Evolutionary conservation across 345 rosid species (phyloP), one percentile per base, ranked within the genome.

Genomic region (Gossypium thurberi): DNA sequence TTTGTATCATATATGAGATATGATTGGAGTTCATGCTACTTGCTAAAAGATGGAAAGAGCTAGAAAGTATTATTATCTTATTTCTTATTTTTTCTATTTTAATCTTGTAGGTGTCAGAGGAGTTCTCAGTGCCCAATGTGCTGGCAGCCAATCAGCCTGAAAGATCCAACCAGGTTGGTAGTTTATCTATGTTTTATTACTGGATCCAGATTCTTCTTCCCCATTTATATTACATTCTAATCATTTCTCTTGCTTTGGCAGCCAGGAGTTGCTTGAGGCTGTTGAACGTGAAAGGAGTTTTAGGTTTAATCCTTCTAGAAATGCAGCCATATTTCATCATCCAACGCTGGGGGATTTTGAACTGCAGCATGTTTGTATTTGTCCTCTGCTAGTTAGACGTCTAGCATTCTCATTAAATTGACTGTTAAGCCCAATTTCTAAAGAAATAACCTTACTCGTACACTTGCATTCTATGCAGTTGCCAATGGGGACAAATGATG

Each of bases 121-220:
- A 95, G 99, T 74, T 92, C 99, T 44, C 97, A 92, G 70, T 95
- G 99, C 83, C 99, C 99, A 6, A 95, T 95, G 99, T 95, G 99
- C 70, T 91, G 96, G 97, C 99, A 92, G 76, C 75, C 98, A 15
- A 85, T 95, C 75, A 86, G 93, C 78, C 84, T 95, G 77, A 95
- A 95, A 85, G 99, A 95, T 76, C 90, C 97, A 26, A 82, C 88
- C 21, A 83, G 98, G 99, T 95, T 79, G 43, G 8, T 56, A 53
- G 64, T 52, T 42, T 59, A 17, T 48, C 48, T 43, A 20, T 42
- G 12, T 33, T 55, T 51, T 8, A 47, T 9, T 65, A 18, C 20
- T 1, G 15, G 23, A 14, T 70, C 47, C n/a, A 58, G 25, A 47
- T 46, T 65, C 47, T 55, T 63, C 42, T 33, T 33, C 43, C 46